phyloP scores from a whole-genome alignment of 768 basidiomycete genomes.

The Lactifluus volemus region DNA sequence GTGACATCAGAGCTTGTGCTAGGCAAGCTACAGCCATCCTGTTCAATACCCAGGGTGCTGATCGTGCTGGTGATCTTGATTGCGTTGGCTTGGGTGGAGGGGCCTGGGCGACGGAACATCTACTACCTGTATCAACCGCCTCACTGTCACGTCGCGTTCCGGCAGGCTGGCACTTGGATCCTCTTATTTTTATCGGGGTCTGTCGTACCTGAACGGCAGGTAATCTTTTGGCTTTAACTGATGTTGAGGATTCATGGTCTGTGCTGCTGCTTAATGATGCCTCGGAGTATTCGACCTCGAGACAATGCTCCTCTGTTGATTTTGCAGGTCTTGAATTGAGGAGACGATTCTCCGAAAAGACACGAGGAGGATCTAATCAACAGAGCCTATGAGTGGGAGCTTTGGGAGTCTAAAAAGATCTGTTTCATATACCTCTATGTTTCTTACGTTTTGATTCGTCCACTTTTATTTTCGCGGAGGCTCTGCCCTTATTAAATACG shows the following conservation, averaged over 20 bases:
- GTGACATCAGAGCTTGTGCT: conserved; percentile 16
- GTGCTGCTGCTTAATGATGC: neutral
- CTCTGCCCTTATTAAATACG: conserved; percentile 58
- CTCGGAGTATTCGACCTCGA: neutral
- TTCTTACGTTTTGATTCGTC: conserved; percentile 21
- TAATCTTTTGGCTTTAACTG: neutral
- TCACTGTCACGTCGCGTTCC: neutral
- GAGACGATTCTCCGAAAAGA: conserved; percentile 24
- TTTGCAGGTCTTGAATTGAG: conserved; percentile 13
- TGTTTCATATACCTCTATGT: conserved; percentile 23
- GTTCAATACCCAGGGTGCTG: conserved; percentile 53
- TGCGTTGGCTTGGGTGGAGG: neutral
- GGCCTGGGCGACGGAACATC: neutral
- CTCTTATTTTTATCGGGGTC: conserved; percentile 2
- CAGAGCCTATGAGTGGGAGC: neutral
- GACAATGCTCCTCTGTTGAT: neutral
- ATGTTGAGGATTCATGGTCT: neutral
- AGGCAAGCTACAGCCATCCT: conserved; percentile 21
- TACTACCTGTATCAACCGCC: neutral
- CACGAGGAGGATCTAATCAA: conserved; percentile 7
- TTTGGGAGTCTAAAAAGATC: neutral
- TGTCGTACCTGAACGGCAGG: neutral
- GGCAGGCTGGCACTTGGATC: neutral
- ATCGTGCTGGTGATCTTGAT: conserved; percentile 20
- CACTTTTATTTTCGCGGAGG: conserved; percentile 37